Percentiles rank a stretch among this genome's conserved stretches.
These are phyloP conservation scores for Pharnaceum exiguum DNA, from an alignment of 148 eudicot species.

Conservation along the genomic window DNA sequence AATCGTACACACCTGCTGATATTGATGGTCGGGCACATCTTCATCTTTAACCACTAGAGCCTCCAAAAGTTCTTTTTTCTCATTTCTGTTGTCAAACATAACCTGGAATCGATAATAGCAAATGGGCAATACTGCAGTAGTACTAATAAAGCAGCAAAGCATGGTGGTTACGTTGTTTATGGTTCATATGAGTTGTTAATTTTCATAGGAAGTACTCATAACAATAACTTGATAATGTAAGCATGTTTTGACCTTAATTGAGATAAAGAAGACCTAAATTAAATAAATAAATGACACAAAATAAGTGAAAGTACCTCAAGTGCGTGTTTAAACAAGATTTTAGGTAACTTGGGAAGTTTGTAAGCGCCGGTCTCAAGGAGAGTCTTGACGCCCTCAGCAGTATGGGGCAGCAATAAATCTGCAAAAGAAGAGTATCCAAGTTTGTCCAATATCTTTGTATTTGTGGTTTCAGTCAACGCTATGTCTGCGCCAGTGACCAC, in stretches of 20 bases:
- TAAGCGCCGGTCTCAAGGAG: constrained; percentile 23
- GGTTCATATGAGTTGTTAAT: too few species aligned
- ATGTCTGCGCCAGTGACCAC: constrained; percentile 32
- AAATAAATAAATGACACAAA: too few species aligned
- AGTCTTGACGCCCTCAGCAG: constrained; percentile 26
- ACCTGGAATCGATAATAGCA: constrained; percentile 29
- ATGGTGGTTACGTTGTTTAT: too few species aligned
- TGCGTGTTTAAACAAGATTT: constrained; percentile 22
- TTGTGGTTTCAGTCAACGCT: constrained; percentile 32
- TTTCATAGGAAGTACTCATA: too few species aligned
- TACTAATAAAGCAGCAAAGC: too few species aligned
- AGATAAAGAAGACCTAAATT: too few species aligned
- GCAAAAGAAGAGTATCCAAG: constrained; percentile 31
- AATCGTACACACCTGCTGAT: constrained; percentile 32
- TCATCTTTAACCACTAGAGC: constrained; percentile 31
- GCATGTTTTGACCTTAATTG: too few species aligned
- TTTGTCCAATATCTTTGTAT: neutral
- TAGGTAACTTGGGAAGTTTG: constrained; percentile 28
- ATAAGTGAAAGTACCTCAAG: too few species aligned
- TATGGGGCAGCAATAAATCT: constrained; percentile 37
- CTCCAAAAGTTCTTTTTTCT: constrained; percentile 34
- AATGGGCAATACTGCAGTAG: too few species aligned
- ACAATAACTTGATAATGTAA: too few species aligned
- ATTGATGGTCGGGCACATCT: constrained; percentile 12
- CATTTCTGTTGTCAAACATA: constrained; percentile 35